These are phyloP conservation scores for Tritrichomonas foetus DNA, from an alignment of 208 protist species.

Conservation along the genomic window DNA sequence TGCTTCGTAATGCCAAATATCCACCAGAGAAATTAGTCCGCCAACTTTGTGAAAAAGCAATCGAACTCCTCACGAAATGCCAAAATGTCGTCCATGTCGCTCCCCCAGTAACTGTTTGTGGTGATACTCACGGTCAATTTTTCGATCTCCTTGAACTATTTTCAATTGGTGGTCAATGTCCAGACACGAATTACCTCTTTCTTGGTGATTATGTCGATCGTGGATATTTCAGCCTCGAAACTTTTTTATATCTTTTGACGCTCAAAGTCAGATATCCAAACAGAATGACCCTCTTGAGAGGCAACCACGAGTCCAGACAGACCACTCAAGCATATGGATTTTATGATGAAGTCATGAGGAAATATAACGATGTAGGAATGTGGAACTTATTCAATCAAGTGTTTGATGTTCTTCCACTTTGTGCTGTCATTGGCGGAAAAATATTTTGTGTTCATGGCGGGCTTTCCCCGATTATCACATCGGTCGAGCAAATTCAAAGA, in stretches of 20 bases:
- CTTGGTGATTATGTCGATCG: constrained; percentile 63
- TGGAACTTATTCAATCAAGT: constrained; percentile 17
- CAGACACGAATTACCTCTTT: constrained; percentile 95
- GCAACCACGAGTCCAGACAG: constrained; percentile 93
- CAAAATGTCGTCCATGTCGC: background rate
- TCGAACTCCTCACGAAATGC: background rate
- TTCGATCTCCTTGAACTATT: constrained; percentile 78
- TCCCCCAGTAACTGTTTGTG: constrained; percentile 58
- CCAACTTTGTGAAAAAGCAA: constrained; percentile 25
- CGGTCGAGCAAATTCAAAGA: constrained; percentile 84
- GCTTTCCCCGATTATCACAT: constrained; percentile 90
- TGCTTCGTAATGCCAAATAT: no score
- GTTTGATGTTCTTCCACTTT: constrained; percentile 28
- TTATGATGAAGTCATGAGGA: constrained; percentile 81
- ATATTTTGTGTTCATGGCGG: constrained; percentile 95
- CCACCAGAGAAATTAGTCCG: background rate
- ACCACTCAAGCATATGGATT: constrained; percentile 98
- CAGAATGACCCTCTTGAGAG: constrained; percentile 85
- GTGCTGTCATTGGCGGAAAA: background rate
- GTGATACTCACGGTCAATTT: constrained; percentile 79
- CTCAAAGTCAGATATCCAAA: constrained; percentile 83
- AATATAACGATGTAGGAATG: constrained; percentile 46
- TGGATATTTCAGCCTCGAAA: constrained; percentile 67
- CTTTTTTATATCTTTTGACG: constrained; percentile 76
- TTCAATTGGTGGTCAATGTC: constrained; percentile 65